Base-by-base conservation (phyloP, 2,329 filamentous ascomycete genomes). In the Purpureocillium lavendulum region DNA sequence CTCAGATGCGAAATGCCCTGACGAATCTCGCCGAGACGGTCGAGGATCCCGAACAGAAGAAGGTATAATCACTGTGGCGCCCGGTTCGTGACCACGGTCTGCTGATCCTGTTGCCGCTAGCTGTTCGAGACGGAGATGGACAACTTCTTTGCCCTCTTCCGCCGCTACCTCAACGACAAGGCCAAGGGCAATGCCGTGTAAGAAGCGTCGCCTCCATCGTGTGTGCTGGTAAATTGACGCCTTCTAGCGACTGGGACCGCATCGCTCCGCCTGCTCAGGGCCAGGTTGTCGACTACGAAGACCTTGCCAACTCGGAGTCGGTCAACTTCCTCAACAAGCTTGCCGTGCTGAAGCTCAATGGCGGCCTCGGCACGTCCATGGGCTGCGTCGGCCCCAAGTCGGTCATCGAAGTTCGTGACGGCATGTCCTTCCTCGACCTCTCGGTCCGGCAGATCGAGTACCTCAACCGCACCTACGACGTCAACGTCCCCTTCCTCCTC, bases 121-220 rank as follows among this genome's bases (percentile, higher is more conserved):
- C 80, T 94, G 51, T 97, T 97, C 66, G 90, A 97, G 72, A 94
- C 89, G 4, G 90, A 98, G 71, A 97, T 96, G 89, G 92, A 98
- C 79, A 98, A 98, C 81, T 98, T 98, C 77, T 98, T 98, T 62
- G 84, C 88, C 45, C 84, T 98, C 46, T 98, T 98, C 83, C 85
- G 92, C 61, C 82, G 92, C 69, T 98, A 96, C 69, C 74, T 98
- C 48, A 96, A 96, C 63, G 92, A 97, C 73, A 95, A 96, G 76
- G 90, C 92, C 60, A 97, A 97, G 80, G 89, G 90, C 64, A 96
- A 92, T 63, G 80, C 80, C 38, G 79, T 92, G 77, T 84, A 73
- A 50, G 78, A 18, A 38, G 31, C 39, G 37, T 36, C 16, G 29
- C 36, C 38, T 33, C n/a, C 26, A 6, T 13, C 7, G 7, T 30